Evolutionary conservation across 192 early-diverging fungal genomes (phyloP).

Genomic region (Dissophora globulifera): DNA sequence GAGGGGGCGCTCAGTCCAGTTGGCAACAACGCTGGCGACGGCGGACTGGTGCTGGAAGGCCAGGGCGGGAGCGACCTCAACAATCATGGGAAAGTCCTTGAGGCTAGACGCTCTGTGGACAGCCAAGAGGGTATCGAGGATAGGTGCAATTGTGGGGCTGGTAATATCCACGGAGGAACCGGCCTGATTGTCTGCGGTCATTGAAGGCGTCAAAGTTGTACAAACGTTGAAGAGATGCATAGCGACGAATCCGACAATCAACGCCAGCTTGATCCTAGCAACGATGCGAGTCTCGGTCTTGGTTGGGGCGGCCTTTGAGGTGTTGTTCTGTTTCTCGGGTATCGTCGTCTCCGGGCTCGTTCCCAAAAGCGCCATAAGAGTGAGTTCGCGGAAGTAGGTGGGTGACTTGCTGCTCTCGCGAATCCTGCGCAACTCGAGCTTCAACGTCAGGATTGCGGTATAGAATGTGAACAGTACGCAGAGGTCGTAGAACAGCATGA

Average conservation of each 20-base stretch:
- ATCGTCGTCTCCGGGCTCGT: slow-evolving; percentile 27
- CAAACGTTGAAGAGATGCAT: slow-evolving; percentile 73
- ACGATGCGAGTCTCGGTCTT: slow-evolving; percentile 65
- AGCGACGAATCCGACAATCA: slow-evolving; percentile 71
- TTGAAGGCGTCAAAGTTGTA: slow-evolving; percentile 59
- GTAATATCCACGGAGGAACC: slow-evolving; percentile 53
- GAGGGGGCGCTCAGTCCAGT: slow-evolving; percentile 54
- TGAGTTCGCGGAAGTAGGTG: slow-evolving; percentile 33
- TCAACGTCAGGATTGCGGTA: slow-evolving; percentile 85
- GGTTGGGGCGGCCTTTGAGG: slow-evolving; percentile 8
- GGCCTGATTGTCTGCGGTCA: neutral
- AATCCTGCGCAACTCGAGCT: slow-evolving; percentile 76
- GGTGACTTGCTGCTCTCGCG: slow-evolving; percentile 50
- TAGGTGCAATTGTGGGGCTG: slow-evolving; percentile 52
- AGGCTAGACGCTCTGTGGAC: slow-evolving; percentile 55
- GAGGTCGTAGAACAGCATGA: slow-evolving; percentile 86
- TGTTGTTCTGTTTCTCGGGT: slow-evolving; percentile 54
- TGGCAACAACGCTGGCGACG: slow-evolving; percentile 8
- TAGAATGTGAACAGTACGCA: slow-evolving; percentile 88
- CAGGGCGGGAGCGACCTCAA: slow-evolving; percentile 63
- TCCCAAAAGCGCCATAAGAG: slow-evolving; percentile 61
- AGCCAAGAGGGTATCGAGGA: slow-evolving; percentile 57
- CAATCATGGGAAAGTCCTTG: slow-evolving; percentile 56
- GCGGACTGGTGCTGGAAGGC: slow-evolving; percentile 55
- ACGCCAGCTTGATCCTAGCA: slow-evolving; percentile 66